Evolutionary conservation across 306 rosid species (phyloP).

Genomic region (Cucurbita moschata): DNA sequence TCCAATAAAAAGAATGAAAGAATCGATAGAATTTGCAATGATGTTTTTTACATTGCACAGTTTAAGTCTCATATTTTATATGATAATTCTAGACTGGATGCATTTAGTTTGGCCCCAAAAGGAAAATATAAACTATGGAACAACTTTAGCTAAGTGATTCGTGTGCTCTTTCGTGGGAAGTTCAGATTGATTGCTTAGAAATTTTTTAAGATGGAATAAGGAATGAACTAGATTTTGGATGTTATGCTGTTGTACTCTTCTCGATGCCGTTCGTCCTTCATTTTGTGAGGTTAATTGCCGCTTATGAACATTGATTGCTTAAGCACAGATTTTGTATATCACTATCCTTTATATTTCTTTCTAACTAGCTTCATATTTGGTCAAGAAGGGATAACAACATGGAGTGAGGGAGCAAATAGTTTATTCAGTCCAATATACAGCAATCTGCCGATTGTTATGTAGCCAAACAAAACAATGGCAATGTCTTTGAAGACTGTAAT

Average conservation of each 20-base stretch:
- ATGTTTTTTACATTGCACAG: not conserved
- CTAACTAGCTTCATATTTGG: not conserved
- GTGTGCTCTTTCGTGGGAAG: not conserved
- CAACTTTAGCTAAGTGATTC: not conserved
- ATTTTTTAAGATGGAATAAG: not conserved
- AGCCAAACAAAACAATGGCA: conserved; percentile 14
- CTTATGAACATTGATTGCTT: not conserved
- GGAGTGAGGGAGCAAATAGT: conserved; percentile 14
- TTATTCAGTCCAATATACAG: conserved; percentile 1
- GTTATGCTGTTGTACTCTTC: not conserved
- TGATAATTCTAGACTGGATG: not conserved
- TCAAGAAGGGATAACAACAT: conserved; percentile 11
- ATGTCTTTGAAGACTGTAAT: conserved; percentile 20
- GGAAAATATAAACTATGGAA: not conserved
- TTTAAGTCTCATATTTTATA: not conserved
- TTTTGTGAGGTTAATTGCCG: not conserved
- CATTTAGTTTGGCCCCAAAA: not conserved
- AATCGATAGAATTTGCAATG: not conserved
- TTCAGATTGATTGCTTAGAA: not conserved
- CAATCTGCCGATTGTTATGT: conserved; percentile 2
- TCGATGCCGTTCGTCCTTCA: not conserved
- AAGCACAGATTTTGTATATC: not conserved
- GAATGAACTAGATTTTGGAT: not conserved
- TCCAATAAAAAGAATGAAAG: not conserved
- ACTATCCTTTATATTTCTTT: not conserved